Base-by-base conservation (phyloP, 306 rosid genomes). In the Urtica urens region DNA sequence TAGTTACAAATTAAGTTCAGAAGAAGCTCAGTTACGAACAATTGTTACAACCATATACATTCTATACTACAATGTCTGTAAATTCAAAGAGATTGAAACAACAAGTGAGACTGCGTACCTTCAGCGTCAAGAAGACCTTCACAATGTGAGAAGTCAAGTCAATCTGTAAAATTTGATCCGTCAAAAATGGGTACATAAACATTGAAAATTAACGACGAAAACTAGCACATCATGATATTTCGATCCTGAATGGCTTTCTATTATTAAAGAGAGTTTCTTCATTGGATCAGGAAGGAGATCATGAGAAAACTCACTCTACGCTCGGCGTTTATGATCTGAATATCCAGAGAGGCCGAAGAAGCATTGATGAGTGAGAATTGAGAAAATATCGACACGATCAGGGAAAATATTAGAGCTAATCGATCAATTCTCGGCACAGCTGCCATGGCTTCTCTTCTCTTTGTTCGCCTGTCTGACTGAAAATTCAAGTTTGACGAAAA, bases 321-420 rank as follows among this genome's bases (percentile, higher is more conserved):
- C 72, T 90, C 99, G 25, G 99, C 95, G 68, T 69, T 82, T 75
- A 74, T 23, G 83, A 90, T 82, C 78, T 77, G 87, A 57, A 90
- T 59, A 25, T 77, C 60, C 37, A 59, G 76, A 14, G 72, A 68
- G 6, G 79, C 55, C 27, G 79, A 73, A 23, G 92, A 72, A 18
- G 14, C 29, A 5, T 66, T 31, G 2, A 69, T 59, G 26, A 65
- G 25, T 4, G 51, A 72, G 28, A 83, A 52, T 17, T 66, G 58
- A 22, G 68, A 27, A 20, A 64, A 40, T 49, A 74, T 23, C 33
- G 66, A 55, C 46, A 78, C 41, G 18, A 68, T 24, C 23, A 84
- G 38, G 23, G 66, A 52, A 10, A 68, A 76, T 42, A 68, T 58
- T 56, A 66, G 24, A 57, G 52, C 35, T 21, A 17, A 12, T 42